Conservation (phyloP, 179 eudicot species). For the Carnegiea gigantea region DNA sequence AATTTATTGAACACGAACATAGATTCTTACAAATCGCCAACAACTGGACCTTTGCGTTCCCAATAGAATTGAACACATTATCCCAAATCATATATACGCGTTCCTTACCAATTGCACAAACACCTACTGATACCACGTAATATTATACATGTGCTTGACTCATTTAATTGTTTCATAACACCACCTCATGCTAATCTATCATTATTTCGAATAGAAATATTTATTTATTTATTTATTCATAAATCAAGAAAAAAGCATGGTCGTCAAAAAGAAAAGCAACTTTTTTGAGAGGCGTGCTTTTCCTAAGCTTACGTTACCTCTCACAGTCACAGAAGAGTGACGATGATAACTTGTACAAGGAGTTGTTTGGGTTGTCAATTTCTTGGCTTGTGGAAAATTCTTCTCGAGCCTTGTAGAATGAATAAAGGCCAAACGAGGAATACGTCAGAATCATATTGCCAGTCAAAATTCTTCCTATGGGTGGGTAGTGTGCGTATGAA, state of each 20-base stretch:
- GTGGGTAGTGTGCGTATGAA: not conserved
- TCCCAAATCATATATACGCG: no score
- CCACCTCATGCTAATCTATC: no score
- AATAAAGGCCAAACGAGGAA: not conserved
- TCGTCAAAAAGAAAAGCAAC: not conserved
- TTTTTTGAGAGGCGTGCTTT: not conserved
- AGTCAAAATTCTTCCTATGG: not conserved
- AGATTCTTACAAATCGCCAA: no score
- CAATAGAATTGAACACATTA: no score
- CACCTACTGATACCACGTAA: no score
- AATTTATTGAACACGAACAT: no score
- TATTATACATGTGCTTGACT: no score
- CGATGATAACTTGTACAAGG: constrained; percentile 12
- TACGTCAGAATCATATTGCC: constrained; percentile 12
- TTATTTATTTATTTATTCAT: not conserved
- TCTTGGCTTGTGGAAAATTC: not conserved
- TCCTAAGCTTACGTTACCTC: constrained; percentile 6
- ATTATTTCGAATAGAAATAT: no score
- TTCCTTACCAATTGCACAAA: no score
- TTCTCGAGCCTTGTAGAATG: constrained; percentile 2
- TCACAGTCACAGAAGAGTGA: not conserved
- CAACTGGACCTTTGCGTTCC: no score
- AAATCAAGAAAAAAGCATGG: not conserved
- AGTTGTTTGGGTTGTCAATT: constrained; percentile 7
- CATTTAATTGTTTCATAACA: no score